phyloP scores from a whole-genome alignment of 306 rosid genomes.

The Crataegus laevigata region DNA sequence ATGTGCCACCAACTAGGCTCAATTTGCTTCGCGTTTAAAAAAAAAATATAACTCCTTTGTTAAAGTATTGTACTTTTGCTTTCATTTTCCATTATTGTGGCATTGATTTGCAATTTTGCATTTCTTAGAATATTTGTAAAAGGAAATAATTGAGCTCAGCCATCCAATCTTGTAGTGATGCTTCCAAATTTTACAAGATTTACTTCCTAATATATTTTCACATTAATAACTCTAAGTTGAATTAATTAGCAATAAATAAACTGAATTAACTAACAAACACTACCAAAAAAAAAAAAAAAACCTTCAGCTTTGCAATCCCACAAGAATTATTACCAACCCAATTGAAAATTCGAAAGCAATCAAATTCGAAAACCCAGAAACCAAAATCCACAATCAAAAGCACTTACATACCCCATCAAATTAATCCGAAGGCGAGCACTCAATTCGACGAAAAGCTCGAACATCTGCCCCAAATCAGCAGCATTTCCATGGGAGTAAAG shows the following conservation, averaged over 20 bases:
- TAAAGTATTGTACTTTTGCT: neutral
- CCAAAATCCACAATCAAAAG: neutral
- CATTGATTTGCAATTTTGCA: neutral
- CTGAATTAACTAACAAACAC: neutral
- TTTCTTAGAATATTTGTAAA: neutral
- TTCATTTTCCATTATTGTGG: neutral
- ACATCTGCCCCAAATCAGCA: conserved; percentile 96
- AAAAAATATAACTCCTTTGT: neutral
- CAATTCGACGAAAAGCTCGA: conserved; percentile 79
- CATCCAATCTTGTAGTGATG: neutral
- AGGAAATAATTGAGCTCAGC: neutral
- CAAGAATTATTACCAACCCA: neutral
- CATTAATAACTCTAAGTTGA: neutral
- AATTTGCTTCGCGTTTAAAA: neutral
- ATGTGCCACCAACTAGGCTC: neutral
- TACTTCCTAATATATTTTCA: neutral
- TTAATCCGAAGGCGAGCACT: conserved; percentile 74
- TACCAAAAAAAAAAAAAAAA: neutral
- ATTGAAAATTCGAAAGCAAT: neutral
- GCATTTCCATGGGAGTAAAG: conserved; percentile 95
- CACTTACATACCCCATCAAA: conserved; percentile 53
- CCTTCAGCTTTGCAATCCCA: neutral
- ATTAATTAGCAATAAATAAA: neutral
- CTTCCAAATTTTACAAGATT: neutral
- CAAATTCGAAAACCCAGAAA: neutral